Conservation (phyloP, 352 stramenopile genomes). For the Globisporangium barbulae region DNA sequence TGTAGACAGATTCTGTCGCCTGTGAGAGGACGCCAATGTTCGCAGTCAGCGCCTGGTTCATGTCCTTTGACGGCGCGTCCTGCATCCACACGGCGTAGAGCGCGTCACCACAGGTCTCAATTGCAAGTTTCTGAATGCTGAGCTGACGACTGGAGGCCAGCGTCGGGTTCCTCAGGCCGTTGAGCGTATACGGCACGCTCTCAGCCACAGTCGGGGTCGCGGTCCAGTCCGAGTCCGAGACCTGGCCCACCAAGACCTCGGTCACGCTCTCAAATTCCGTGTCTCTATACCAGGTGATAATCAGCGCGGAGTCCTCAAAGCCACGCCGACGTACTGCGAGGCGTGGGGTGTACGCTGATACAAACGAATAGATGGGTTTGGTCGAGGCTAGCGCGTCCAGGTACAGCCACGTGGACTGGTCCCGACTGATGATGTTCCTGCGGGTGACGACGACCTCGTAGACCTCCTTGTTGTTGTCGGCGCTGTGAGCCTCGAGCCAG, state of each 20-base stretch:
- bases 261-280: constrained; percentile 34
- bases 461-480: constrained; percentile 18
- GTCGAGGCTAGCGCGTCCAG: constrained; percentile 30
- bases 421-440: constrained; percentile 50
- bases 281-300: constrained; percentile 59
- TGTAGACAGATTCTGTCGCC: constrained; percentile 19
- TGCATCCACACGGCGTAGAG: constrained; percentile 19
- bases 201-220: constrained; percentile 17
- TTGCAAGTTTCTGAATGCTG: constrained; percentile 9
- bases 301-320: constrained; percentile 45
- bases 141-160: neutral
- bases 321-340: constrained; percentile 44
- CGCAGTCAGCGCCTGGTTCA: neutral
- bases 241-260: constrained; percentile 40
- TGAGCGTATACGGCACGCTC: constrained; percentile 25
- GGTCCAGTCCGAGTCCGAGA: constrained; percentile 41
- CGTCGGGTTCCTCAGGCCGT: neutral
- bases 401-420: constrained; percentile 53
- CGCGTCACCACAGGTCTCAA: constrained; percentile 14
- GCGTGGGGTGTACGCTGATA: constrained; percentile 39
- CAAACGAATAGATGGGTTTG: constrained; percentile 27
- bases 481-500: constrained; percentile 41
- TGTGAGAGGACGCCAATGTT: constrained; percentile 19
- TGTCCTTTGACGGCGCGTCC: neutral
- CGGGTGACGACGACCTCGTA: constrained; percentile 52